Conservation (phyloP, 2,329 filamentous ascomycete genomes). For the Graphiopsis chlorocephala region DNA sequence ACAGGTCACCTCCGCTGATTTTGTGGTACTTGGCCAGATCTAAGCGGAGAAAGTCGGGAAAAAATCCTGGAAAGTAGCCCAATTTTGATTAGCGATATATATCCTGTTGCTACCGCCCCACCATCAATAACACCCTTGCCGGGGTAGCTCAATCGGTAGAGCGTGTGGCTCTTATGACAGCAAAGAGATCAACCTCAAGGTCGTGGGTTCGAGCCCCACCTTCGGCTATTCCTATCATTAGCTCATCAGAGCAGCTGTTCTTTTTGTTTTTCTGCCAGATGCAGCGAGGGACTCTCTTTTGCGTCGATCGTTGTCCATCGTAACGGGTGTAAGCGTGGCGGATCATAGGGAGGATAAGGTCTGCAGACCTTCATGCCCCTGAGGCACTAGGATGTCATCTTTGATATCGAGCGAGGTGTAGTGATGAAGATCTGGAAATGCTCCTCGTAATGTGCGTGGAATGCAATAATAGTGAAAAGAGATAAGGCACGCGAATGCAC, state of each 20-base stretch:
- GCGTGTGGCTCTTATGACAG: slow-evolving; percentile 50
- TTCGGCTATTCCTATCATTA: slow-evolving; percentile 25
- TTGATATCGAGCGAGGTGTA: too few relatives aligned
- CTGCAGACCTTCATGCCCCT: not conserved
- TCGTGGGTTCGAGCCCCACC: slow-evolving; percentile 27
- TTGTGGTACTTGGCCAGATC: not conserved
- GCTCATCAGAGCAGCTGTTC: slow-evolving; percentile 2
- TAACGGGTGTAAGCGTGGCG: not conserved
- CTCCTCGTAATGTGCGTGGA: not conserved
- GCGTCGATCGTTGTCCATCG: not conserved
- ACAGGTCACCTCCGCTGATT: not conserved
- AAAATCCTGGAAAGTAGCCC: not conserved
- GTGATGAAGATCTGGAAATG: not conserved
- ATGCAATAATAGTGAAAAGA: not conserved
- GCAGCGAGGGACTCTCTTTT: not conserved
- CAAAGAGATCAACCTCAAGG: slow-evolving; percentile 25
- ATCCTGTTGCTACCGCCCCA: too few relatives aligned
- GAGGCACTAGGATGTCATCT: too few relatives aligned
- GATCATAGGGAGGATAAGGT: not conserved
- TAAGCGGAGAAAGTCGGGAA: not conserved
- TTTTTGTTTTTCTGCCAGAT: not conserved
- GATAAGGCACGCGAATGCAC: not conserved
- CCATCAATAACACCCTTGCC: slow-evolving; percentile 28
- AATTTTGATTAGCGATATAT: too few relatives aligned
- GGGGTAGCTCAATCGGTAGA: slow-evolving; percentile 54